Evolutionary conservation across 352 stramenopile species (phyloP).

Genomic region (Globisporangium solare): DNA sequence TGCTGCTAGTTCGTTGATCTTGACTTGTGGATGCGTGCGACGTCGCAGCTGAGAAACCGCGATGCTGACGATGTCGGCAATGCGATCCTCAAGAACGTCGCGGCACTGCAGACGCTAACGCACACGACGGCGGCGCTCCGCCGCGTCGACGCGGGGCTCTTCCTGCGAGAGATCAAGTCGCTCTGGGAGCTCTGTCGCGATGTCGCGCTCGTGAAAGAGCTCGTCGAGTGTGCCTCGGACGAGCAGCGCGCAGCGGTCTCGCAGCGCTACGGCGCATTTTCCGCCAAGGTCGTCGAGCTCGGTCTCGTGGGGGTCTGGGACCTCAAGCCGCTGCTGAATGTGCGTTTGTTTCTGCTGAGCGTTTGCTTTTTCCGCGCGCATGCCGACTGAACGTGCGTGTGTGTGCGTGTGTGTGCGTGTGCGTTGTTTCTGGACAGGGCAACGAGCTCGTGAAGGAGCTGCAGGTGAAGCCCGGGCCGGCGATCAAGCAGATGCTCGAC

Average conservation of each 20-base stretch:
- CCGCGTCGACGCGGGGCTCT: constrained; percentile 41
- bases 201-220: constrained; percentile 44
- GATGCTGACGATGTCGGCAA: constrained; percentile 67
- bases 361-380: too few relatives aligned
- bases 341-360: constrained; percentile 15
- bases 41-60: constrained; percentile 34
- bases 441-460: constrained; percentile 67
- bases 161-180: constrained; percentile 52
- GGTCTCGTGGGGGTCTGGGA: constrained; percentile 50
- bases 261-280: constrained; percentile 37
- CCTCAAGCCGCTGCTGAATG: constrained; percentile 66
- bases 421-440: constrained; percentile 28
- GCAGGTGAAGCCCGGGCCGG: constrained; percentile 47
- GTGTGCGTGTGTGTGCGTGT: neutral
- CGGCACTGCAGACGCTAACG: constrained; percentile 22
- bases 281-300: constrained; percentile 17
- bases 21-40: neutral
- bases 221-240: constrained; percentile 21
- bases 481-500: constrained; percentile 57
- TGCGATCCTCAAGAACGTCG: constrained; percentile 36
- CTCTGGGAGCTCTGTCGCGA: constrained; percentile 61
- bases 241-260: constrained; percentile 13
- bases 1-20: neutral
- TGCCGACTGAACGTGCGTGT: too few relatives aligned
- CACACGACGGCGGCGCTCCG: constrained; percentile 23